Evolutionary conservation across 441 rosid genomes (phyloP), one percentile per base, ranked within the genome.

Genomic region (Monsonia emarginata): DNA sequence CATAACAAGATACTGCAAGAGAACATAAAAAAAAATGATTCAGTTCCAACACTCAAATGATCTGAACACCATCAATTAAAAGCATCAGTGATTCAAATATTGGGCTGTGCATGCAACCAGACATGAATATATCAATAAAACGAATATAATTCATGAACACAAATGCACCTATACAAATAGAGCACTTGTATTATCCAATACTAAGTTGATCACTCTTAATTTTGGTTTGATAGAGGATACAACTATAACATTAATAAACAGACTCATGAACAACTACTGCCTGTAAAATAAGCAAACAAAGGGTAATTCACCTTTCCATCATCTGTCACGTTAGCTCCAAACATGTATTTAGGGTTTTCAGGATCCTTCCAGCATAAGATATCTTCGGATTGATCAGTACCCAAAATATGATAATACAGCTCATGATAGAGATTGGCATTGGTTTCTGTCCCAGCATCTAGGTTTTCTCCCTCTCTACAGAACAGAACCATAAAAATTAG

Each of bases 391-490:
- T 95, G 97, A 75, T 85, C 88, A 0, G 87, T 82, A 48, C 99
- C 98, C 44, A 95, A 28, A 32, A 86, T 76, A 84, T 95, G 99
- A 78, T 91, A 89, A 79, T 81, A 88, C 19, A 89, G 50, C 80
- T 89, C 87, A 0, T 91, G 90, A 73, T 85, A 73, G 58, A 89
- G 96, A 71, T 85, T 94, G 5, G 94, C 62, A 70, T 82, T 80
- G 3, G 96, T 94, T 87, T 91, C 97, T 0, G 91, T 94, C 7
- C 97, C 99, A 63, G 99, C 97, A 80, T 94, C 99, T 11, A 89
- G 44, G 21, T 73, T 68, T 66, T 84, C 94, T 74, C 89, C 96
- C 65, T 88, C 90, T 74, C 99, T 94, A 72, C 74, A 78, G 11
- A 38, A 42, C 56, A 68, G 69, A 61, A 9, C 61, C 62, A 7